Evolutionary conservation across 2,329 filamentous ascomycete species (phyloP).

Genomic region (Fusarium domesticum): DNA sequence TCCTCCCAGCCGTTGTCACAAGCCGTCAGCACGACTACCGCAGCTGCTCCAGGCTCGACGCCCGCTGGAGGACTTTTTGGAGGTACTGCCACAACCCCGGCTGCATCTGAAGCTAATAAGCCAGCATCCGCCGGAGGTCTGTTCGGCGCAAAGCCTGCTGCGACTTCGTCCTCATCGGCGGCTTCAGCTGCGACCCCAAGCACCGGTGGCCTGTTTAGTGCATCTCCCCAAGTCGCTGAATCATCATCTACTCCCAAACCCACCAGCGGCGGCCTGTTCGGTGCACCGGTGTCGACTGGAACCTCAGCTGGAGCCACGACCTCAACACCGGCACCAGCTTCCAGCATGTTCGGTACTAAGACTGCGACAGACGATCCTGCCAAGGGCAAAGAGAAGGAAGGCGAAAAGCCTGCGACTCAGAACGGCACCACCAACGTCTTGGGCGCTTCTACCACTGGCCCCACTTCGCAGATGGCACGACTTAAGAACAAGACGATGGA

Average conservation of each 20-base stretch:
- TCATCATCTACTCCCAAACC: slow-evolving; percentile 23
- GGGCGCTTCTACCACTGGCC: slow-evolving; percentile 74
- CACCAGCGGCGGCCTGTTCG: slow-evolving; percentile 28
- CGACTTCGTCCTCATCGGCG: slow-evolving; percentile 28
- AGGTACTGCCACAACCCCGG: slow-evolving; percentile 27
- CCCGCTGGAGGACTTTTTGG: slow-evolving; percentile 38
- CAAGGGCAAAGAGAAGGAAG: slow-evolving; percentile 20
- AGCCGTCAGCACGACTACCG: slow-evolving; percentile 20
- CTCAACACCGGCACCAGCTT: slow-evolving; percentile 32
- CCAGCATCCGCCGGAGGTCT: slow-evolving; percentile 31
- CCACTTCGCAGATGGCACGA: slow-evolving; percentile 79
- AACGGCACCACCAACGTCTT: slow-evolving; percentile 43
- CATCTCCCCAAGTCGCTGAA: slow-evolving; percentile 21
- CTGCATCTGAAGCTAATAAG: slow-evolving; percentile 30
- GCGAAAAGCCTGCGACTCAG: slow-evolving; percentile 30
- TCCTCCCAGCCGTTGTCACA: slow-evolving; percentile 7
- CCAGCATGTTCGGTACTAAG: slow-evolving; percentile 36
- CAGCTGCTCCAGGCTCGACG: slow-evolving; percentile 32
- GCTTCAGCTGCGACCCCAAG: slow-evolving; percentile 28
- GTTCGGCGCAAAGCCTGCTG: slow-evolving; percentile 34
- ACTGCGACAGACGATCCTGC: slow-evolving; percentile 27
- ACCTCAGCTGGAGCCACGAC: slow-evolving; percentile 29
- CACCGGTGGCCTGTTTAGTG: slow-evolving; percentile 26
- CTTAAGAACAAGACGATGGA: slow-evolving; percentile 99
- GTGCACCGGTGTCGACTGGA: slow-evolving; percentile 19